Evolutionary conservation across 2,329 filamentous ascomycete species (phyloP), one percentile per base, ranked within the genome.

Genomic region (Simplicillium sp.): DNA sequence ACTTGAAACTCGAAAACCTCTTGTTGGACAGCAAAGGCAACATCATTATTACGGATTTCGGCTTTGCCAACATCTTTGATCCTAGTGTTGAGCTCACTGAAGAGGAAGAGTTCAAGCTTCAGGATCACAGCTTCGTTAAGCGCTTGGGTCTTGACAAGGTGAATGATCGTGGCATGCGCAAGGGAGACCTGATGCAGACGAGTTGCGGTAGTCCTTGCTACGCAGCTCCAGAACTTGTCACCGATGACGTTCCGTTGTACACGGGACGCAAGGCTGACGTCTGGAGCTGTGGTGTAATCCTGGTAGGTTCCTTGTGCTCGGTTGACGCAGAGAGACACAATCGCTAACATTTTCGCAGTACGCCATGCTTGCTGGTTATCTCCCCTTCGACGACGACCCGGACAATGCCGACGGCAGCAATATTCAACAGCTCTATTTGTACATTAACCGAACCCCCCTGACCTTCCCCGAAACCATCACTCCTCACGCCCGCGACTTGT

Each of bases 11-110:
- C 36, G 92, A 98, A 65, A 98, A 98, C 57, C 62, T 98, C 53
- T 74, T 98, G 31, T 74, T 98, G 39, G 92, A 98, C 64, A 83
- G 90, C 47, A 96, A 98, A 58, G 84, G 88, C 48, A 98, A 98
- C 68, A 97, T 98, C 56, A 98, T 98, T 65, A 98, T 98, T 57
- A 98, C 92, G 13, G 92, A 98, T 65, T 98, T 98, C 64, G 92
- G 92, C 14, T 98, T 98, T 59, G 92, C 92, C 51, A 98, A 98
- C 63, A 97, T 89, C 0, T 98, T 98, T 57, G 85, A 96, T 56
- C 79, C 92, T 0, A 67, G 71, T 29, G 92, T 98, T 56, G 88
- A 96, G 59, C 73, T 98, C 32, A 79, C 77, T 4, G 87, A 95
- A 45, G 89, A 96, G 44, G 84, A 96, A 49, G 92, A 97, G 62